Base-by-base conservation (phyloP, 1,139 yeast genomes). In the Pneumocystis oryctolagi region DNA sequence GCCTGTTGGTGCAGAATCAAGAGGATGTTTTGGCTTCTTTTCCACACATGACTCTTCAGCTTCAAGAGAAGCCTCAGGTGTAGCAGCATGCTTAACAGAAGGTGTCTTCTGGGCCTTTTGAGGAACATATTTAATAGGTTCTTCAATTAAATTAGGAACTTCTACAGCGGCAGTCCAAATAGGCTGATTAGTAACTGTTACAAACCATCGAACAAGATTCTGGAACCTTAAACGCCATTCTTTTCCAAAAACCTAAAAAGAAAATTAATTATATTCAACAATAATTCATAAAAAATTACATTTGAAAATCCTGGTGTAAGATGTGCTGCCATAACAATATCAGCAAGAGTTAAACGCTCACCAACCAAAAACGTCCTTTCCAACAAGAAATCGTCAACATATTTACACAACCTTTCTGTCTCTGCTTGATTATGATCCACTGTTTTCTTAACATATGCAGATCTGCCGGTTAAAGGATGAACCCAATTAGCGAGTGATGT, bases 321-420 rank as follows among this genome's bases (percentile, higher is more conserved):
- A 68, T 79, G 73, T 66, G 84, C 72, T 69, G 86, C 90, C 70
- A 80, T 77, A 72, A 81, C 80, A 71, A 88, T 74, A 78, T 92
- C 98, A 73, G 97, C 97, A 68, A 85, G 74, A 64, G 97, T 79
- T 72, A 87, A 73, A 79, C 92, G 82, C 80, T 90, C 97, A 74
- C 95, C 94, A 71, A 85, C 97, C 74, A 92, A 83, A 80, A 81
- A 92, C 68, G 97, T 89, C 84, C 80, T 82, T 73, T 83, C 81
- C 68, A 78, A 74, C 72, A 92, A 82, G 80, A 89, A 83, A 61
- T 76, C 73, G 78, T 87, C 94, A 68, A 79, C 76, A 66, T 70
- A 70, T 63, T 68, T 64, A 68, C 74, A 74, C 39, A 60, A 61
- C 65, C 84, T 70, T 64, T 74, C 72, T 67, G 78, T 75, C 67